phyloP scores from a whole-genome alignment of 306 rosid genomes.

The Psophocarpus tetragonolobus region DNA sequence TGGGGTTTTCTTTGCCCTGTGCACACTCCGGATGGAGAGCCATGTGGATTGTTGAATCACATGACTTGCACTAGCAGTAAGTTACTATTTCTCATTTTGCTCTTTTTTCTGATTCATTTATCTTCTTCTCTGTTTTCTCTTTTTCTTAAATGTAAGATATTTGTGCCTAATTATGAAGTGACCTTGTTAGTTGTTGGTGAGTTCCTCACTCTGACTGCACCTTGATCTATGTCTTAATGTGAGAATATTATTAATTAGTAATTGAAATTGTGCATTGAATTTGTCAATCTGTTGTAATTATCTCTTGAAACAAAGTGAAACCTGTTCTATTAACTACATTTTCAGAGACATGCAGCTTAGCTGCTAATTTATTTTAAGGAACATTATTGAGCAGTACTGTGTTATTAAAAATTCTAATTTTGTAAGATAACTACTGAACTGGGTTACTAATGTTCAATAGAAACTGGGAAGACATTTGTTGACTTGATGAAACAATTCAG shows the following conservation, averaged over 20 bases:
- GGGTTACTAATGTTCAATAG: background rate
- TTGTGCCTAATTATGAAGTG: background rate
- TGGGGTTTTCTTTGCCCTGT: slow-evolving; percentile 99
- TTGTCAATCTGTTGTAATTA: background rate
- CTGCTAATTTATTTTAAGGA: background rate
- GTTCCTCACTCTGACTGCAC: background rate
- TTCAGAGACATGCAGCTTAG: background rate
- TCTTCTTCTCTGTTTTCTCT: background rate
- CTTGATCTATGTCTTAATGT: background rate
- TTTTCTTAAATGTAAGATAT: background rate
- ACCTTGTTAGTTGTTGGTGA: too few species aligned
- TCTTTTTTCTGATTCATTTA: background rate
- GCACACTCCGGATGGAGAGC: slow-evolving; percentile 99
- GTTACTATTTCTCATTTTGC: slow-evolving; percentile 37
- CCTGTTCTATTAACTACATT: background rate
- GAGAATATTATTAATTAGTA: background rate
- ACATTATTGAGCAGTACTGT: background rate
- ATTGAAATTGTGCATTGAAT: background rate
- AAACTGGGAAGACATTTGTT: background rate
- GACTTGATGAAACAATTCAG: background rate
- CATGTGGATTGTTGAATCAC: slow-evolving; percentile 97
- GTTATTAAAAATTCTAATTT: background rate
- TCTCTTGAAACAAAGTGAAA: background rate
- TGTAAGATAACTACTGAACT: background rate
- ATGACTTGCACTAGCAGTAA: slow-evolving; percentile 76